These are phyloP conservation scores for Lachnum nothofagi DNA, from an alignment of 2,329 filamentous ascomycete genomes.

Conservation along the genomic window DNA sequence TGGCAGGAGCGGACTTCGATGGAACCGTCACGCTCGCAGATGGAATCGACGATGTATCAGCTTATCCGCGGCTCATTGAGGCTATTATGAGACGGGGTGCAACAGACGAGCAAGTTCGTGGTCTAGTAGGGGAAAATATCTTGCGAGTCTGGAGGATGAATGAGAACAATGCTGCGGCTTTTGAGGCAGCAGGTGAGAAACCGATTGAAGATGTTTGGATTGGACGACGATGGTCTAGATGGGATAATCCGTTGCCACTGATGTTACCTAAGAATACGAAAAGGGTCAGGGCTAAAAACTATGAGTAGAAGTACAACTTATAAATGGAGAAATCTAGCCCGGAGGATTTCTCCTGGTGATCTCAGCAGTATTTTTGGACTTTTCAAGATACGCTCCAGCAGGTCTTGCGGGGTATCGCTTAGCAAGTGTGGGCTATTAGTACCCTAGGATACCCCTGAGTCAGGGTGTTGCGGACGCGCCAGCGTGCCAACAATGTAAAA, in stretches of 20 bases:
- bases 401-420: too few relatives aligned
- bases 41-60: conserved; percentile 56
- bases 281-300: conserved; percentile 3
- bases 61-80: conserved; percentile 55
- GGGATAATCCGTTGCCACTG: conserved; percentile 5
- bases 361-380: too few relatives aligned
- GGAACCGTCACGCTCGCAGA: conserved; percentile 36
- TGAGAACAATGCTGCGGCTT: conserved; percentile 2
- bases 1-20: conserved; percentile 50
- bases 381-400: too few relatives aligned
- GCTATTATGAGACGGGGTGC: conserved; percentile 53
- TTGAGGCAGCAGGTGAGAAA: conserved; percentile 2
- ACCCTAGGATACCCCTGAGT: conserved; percentile 34
- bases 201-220: conserved; percentile 11
- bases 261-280: conserved; percentile 4
- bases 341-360: too few relatives aligned
- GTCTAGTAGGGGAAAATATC: conserved; percentile 56
- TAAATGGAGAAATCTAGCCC: too few relatives aligned
- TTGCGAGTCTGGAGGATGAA: conserved; percentile 43
- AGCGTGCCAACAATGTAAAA: conserved; percentile 46
- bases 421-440: too few relatives aligned
- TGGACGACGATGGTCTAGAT: conserved; percentile 5
- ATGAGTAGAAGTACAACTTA: conserved; percentile 46
- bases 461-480: conserved; percentile 43
- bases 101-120: conserved; percentile 50